Evolutionary conservation across 176 grass and related monocot species (phyloP), one percentile per base, ranked within the genome.

Genomic region (Oryza meridionalis): DNA sequence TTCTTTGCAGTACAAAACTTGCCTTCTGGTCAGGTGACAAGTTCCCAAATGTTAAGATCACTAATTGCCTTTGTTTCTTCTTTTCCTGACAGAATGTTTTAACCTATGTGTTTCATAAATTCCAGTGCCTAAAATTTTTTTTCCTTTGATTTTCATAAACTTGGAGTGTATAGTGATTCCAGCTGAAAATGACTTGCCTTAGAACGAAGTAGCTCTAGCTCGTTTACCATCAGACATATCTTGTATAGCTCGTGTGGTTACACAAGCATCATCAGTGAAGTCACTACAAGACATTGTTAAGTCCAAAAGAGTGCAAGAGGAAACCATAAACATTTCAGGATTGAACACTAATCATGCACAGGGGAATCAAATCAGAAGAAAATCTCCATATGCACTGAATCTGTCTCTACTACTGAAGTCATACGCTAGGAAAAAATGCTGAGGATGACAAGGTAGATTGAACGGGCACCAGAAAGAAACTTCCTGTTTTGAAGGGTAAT

Each of bases 311-410:
- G 14, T 67, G 58, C 35, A 79, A 66, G 32, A 59, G 69, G 10
- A 79, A 61, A 27, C 45, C 47, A 47, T 88, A 73, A 33, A 46
- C 46, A 79, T 55, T 73, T 21, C 35, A 27, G 17, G 32, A 31
- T 32, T 74, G 73, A 74, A 84, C 68, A 73, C 12, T 84, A 75
- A 79, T 76, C 65, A 76, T 81, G 70, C 50, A 31, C 16, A 40
- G 75, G n/a, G 70, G 77, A 76, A 85, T 89, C 82, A 76, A 85
- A 89, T 89, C 61, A 67, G 38, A 68, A 84, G 61, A 24, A 83
- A 74, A 84, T 79, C 75, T 29, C 6, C 69, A 75, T 79, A 84
- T 88, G 13, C 76, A 79, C 46, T 79, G 81, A 84, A 79, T 26
- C 44, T 69, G 46, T 67, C 19, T 70, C 12, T 79, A 47, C 70